Evolutionary conservation across 163 green algal species (phyloP).

Genomic region (Picocystis sp.): DNA sequence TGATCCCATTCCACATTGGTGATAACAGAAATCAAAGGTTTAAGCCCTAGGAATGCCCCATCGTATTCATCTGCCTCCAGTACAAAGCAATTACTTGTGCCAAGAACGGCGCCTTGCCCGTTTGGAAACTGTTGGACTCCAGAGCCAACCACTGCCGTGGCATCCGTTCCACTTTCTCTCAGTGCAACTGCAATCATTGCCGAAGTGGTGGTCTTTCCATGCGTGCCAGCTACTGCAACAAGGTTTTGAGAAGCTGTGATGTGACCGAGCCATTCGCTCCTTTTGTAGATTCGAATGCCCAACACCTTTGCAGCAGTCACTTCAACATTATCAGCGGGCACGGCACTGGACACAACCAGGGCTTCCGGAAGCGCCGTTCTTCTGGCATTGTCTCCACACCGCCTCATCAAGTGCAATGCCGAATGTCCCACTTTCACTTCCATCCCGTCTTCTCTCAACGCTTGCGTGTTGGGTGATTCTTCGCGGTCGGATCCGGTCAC

Average conservation of each 20-base stretch:
- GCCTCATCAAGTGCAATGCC: conserved; percentile 1
- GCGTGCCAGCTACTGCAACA: conserved; percentile 23
- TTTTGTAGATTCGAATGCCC: conserved; percentile 18
- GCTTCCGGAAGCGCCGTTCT: neutral
- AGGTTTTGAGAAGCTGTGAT: conserved; percentile 18
- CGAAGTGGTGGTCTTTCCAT: conserved; percentile 31
- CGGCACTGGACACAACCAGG: conserved; percentile 24
- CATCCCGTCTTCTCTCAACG: conserved; percentile 8
- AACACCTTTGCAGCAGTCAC: neutral
- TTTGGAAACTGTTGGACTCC: conserved; percentile 21
- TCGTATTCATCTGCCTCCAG: conserved; percentile 32
- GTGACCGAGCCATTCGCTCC: conserved; percentile 20
- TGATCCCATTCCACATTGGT: conserved; percentile 36
- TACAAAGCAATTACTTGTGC: neutral
- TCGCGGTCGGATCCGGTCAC: conserved; percentile 17
- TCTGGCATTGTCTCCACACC: neutral
- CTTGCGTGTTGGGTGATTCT: conserved; percentile 5
- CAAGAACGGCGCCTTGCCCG: conserved; percentile 1
- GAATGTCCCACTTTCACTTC: conserved; percentile 12
- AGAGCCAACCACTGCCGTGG: conserved; percentile 21
- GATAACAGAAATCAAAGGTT: conserved; percentile 19
- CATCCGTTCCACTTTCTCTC: conserved; percentile 6
- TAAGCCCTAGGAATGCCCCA: conserved; percentile 19
- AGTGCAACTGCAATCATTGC: conserved; percentile 23
- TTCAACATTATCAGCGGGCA: conserved; percentile 9